Percentiles rank a stretch among this genome's conserved stretches.
Evolutionary conservation across 768 basidiomycete species (phyloP).

Genomic region (Hydnomerulius pinastri): DNA sequence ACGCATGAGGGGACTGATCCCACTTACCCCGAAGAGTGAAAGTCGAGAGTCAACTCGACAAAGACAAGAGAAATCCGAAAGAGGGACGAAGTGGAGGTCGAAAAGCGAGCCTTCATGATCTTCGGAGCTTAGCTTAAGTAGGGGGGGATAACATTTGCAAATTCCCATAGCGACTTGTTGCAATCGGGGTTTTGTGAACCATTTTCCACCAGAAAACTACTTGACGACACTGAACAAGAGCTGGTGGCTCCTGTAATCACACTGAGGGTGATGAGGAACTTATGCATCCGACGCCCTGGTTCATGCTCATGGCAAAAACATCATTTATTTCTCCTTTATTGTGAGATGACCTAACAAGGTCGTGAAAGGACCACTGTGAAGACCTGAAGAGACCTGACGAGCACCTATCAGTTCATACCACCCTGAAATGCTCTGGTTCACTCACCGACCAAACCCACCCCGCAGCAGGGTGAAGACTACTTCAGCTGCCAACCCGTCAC

Average conservation of each 20-base stretch:
- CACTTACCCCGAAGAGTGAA: conserved; percentile 47
- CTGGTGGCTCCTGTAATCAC: no score
- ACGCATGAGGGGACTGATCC: not conserved
- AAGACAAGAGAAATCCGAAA: conserved; percentile 45
- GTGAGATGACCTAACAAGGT: not conserved
- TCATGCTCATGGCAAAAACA: no score
- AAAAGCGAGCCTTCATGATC: conserved; percentile 2
- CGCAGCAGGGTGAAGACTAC: no score
- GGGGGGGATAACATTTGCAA: not conserved
- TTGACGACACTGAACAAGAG: not conserved
- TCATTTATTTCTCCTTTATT: no score
- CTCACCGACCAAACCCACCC: no score
- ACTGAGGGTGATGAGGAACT: no score
- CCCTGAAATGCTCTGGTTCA: no score
- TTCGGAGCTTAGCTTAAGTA: conserved; percentile 9
- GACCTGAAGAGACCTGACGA: no score
- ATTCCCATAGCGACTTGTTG: conserved; percentile 14
- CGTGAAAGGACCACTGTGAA: not conserved
- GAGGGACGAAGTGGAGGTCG: conserved; percentile 28
- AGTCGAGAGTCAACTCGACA: conserved; percentile 73
- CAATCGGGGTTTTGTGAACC: not conserved
- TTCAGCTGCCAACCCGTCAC: not conserved
- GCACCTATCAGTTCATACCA: no score
- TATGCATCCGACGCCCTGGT: no score
- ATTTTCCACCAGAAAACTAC: not conserved